Evolutionary conservation across 1,139 yeast genomes (phyloP).

Genomic region (Sporopachydermia cereana): DNA sequence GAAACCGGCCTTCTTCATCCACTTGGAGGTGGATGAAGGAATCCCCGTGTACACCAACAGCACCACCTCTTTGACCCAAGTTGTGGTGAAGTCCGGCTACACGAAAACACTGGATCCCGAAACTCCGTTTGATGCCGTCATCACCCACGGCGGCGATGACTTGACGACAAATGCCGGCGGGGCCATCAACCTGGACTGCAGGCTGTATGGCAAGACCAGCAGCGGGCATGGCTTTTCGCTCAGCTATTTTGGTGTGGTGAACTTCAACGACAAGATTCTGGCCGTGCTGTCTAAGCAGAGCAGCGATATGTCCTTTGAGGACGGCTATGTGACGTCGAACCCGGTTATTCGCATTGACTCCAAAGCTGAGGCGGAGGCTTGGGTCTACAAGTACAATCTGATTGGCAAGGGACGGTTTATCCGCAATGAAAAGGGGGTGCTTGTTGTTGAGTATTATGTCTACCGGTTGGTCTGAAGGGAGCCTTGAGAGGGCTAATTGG

Average conservation of each 20-base stretch:
- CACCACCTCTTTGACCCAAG: constrained; percentile 16
- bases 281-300: constrained; percentile 26
- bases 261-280: constrained; percentile 25
- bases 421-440: constrained; percentile 30
- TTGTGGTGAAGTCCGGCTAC: constrained; percentile 23
- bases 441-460: constrained; percentile 41
- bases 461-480: constrained; percentile 21
- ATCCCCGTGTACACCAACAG: constrained; percentile 1
- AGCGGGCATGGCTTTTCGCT: constrained; percentile 28
- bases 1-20: constrained; percentile 5
- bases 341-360: constrained; percentile 33
- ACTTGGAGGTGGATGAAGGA: constrained; percentile 6
- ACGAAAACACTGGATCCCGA: constrained; percentile 24
- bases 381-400: constrained; percentile 36
- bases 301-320: constrained; percentile 27
- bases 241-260: constrained; percentile 36
- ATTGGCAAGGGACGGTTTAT: constrained; percentile 45
- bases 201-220: constrained; percentile 32
- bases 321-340: constrained; percentile 36
- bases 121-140: constrained; percentile 24
- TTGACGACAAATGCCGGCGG: constrained; percentile 21
- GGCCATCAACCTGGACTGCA: constrained; percentile 33
- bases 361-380: constrained; percentile 29
- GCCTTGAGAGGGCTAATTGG: too few relatives aligned
- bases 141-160: constrained; percentile 35